phyloP scores from a whole-genome alignment of 768 basidiomycete species.

The Amanita rubescens region DNA sequence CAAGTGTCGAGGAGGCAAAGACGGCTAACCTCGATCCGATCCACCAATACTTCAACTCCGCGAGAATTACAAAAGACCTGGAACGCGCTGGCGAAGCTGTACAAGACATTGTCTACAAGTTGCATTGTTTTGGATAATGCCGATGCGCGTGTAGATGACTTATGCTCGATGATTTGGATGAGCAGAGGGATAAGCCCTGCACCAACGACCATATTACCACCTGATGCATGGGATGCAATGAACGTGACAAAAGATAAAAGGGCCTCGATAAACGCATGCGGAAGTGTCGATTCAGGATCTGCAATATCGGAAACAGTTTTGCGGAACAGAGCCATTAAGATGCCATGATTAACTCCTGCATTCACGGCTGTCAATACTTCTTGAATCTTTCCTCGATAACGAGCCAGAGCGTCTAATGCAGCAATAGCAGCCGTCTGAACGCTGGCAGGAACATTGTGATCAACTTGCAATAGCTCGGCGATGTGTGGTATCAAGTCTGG shows the following conservation, averaged over 20 bases:
- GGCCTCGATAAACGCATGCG: conserved; percentile 77
- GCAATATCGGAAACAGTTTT: conserved; percentile 72
- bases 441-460: conserved; percentile 57
- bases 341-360: conserved; percentile 93
- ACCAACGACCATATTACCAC: conserved; percentile 90
- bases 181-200: conserved; percentile 88
- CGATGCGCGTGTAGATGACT: conserved; percentile 55
- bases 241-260: conserved; percentile 82
- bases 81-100: conserved; percentile 83
- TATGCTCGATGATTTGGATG: conserved; percentile 83
- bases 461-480: conserved; percentile 83
- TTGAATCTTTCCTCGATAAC: conserved; percentile 75
- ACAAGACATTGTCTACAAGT: conserved; percentile 86
- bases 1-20: background rate
- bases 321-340: conserved; percentile 82
- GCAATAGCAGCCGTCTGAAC: conserved; percentile 83
- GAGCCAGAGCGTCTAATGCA: conserved; percentile 84
- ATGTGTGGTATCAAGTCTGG: conserved; percentile 87
- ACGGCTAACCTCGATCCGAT: conserved; percentile 71
- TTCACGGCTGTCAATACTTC: conserved; percentile 90
- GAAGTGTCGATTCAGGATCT: conserved; percentile 54
- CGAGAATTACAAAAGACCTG: conserved; percentile 77
- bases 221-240: conserved; percentile 76
- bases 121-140: conserved; percentile 89
- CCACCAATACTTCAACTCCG: conserved; percentile 81